Evolutionary conservation across 352 stramenopile species (phyloP).

Genomic region (Phytophthora hybrid): DNA sequence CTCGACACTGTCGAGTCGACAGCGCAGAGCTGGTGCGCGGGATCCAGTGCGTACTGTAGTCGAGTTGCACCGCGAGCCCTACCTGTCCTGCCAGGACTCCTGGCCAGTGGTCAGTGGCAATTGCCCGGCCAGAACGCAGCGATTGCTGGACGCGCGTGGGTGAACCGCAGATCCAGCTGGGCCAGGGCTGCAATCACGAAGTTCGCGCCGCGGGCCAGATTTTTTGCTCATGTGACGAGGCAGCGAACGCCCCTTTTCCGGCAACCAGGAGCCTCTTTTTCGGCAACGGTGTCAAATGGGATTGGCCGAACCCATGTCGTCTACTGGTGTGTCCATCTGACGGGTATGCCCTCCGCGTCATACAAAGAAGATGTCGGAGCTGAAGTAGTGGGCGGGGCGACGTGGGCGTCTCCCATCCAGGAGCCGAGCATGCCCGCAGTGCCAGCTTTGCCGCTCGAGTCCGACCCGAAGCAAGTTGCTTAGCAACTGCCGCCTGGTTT

Average conservation of each 20-base stretch:
- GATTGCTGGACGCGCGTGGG: constrained; percentile 12
- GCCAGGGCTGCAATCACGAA: constrained; percentile 14
- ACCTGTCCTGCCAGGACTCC: too few species aligned
- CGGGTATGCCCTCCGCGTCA: neutral
- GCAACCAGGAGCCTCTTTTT: constrained; percentile 7
- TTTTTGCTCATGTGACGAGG: constrained; percentile 40
- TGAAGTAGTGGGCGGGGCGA: neutral
- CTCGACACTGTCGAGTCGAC: too few species aligned
- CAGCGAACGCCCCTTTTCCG: constrained; percentile 15
- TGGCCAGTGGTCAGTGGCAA: constrained; percentile 9
- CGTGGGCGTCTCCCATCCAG: constrained; percentile 9
- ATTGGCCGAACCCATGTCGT: constrained; percentile 36
- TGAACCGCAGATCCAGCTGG: neutral
- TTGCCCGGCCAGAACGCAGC: constrained; percentile 14
- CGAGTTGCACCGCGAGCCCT: constrained; percentile 25
- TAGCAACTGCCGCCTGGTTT: constrained; percentile 16
- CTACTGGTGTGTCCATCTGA: constrained; percentile 6
- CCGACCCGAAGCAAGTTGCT: constrained; percentile 8
- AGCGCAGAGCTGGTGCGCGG: constrained; percentile 17
- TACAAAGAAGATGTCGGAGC: neutral
- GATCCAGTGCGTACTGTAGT: constrained; percentile 24
- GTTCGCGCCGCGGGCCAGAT: constrained; percentile 21
- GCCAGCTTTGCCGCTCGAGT: neutral
- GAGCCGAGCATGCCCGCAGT: constrained; percentile 18
- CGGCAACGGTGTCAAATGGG: constrained; percentile 24